Conservation (phyloP, 1,284 basidiomycete species). For the Cystobasidium slooffiae region DNA sequence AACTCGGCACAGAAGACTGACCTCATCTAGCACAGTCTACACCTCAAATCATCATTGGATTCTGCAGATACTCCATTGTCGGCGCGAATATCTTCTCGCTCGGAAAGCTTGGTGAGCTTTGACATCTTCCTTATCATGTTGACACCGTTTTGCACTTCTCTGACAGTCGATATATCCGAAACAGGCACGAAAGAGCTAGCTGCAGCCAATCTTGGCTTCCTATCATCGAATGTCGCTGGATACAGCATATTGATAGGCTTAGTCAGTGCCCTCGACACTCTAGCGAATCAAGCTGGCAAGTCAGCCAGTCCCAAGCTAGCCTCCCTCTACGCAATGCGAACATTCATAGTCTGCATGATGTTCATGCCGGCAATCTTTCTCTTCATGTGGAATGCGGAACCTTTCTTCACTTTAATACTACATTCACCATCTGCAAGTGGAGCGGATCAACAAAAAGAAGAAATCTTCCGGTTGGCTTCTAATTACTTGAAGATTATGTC, state of each 20-base stretch:
- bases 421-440: not conserved
- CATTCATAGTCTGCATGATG: slow-evolving; percentile 47
- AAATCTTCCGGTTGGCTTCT: slow-evolving; percentile 77
- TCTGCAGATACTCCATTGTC: slow-evolving; percentile 35
- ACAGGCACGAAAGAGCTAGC: slow-evolving; percentile 49
- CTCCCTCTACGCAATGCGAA: slow-evolving; percentile 50
- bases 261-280: slow-evolving; percentile 50
- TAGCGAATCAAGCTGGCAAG: slow-evolving; percentile 51
- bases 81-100: slow-evolving; percentile 32
- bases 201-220: slow-evolving; percentile 48
- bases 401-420: slow-evolving; percentile 68
- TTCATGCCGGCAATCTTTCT: slow-evolving; percentile 48
- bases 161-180: not conserved
- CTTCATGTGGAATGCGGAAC: slow-evolving; percentile 52
- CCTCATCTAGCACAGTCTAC: not conserved
- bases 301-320: slow-evolving; percentile 45
- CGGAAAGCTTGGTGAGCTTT: slow-evolving; percentile 27
- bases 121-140: not conserved
- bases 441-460: slow-evolving; percentile 74
- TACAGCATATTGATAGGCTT: slow-evolving; percentile 48
- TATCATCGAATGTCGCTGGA: slow-evolving; percentile 51
- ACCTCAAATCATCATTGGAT: slow-evolving; percentile 38
- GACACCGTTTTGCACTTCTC: not conserved
- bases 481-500: slow-evolving; percentile 73
- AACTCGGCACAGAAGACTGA: not conserved